phyloP scores from a whole-genome alignment of 2,329 filamentous ascomycete species.

The Gliomastix tumulicola region DNA sequence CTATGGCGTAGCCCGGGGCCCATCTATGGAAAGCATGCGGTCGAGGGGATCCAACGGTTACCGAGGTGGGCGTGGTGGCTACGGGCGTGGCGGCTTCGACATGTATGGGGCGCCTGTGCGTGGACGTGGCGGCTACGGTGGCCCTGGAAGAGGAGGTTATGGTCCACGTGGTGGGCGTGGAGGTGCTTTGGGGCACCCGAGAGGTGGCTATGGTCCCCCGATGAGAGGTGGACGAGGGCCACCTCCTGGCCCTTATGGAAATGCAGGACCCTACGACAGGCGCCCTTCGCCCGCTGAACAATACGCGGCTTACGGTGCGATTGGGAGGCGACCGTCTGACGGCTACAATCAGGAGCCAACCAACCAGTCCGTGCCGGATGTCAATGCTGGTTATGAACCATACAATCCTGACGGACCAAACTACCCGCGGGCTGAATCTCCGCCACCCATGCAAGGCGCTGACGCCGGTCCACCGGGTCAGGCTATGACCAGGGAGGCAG shows the following conservation, averaged over 20 bases:
- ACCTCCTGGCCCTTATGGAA: slow-evolving; percentile 35
- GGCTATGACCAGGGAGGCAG: slow-evolving; percentile 74
- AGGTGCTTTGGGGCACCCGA: slow-evolving; percentile 12
- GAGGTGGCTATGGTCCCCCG: slow-evolving; percentile 19
- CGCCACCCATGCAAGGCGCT: slow-evolving; percentile 49
- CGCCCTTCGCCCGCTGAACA: slow-evolving; percentile 26
- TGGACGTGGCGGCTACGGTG: slow-evolving; percentile 35
- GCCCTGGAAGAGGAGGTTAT: slow-evolving; percentile 34
- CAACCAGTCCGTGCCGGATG: slow-evolving; percentile 26
- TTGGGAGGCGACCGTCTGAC: slow-evolving; percentile 28
- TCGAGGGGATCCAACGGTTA: slow-evolving; percentile 4
- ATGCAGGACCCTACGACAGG: slow-evolving; percentile 26
- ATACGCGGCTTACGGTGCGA: slow-evolving; percentile 23
- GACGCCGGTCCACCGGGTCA: slow-evolving; percentile 26
- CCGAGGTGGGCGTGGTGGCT: slow-evolving; percentile 37
- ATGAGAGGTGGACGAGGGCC: slow-evolving; percentile 22
- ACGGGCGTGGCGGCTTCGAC: slow-evolving; percentile 42
- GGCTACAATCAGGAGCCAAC: slow-evolving; percentile 12
- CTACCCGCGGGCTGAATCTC: slow-evolving; percentile 55
- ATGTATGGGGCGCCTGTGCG: slow-evolving; percentile 31
- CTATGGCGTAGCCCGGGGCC: slow-evolving; percentile 38
- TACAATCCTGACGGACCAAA: slow-evolving; percentile 32
- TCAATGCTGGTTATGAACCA: slow-evolving; percentile 29
- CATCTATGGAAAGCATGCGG: slow-evolving; percentile 19
- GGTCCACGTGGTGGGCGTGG: slow-evolving; percentile 29